Conservation (phyloP, 2,329 filamentous ascomycete species). For the Colletotrichum simmondsii region DNA sequence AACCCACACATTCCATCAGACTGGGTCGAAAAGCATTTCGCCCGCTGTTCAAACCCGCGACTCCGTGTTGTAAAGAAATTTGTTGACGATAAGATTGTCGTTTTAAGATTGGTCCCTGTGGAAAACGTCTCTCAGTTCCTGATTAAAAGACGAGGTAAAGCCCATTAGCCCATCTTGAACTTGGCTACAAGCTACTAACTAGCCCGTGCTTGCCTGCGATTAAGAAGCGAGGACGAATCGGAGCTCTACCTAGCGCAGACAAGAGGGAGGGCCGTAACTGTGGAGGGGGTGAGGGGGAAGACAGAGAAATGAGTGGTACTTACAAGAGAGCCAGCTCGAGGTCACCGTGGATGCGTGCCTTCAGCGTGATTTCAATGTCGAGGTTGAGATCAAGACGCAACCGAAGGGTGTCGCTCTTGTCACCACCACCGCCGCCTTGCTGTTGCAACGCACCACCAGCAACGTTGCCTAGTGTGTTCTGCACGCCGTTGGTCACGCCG, state of each 20-base stretch:
- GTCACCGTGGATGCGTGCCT: conserved; percentile 88
- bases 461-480: conserved; percentile 53
- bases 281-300: conserved; percentile 17
- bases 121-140: conserved; percentile 37
- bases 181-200: conserved; percentile 30
- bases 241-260: neutral
- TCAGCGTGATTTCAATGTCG: conserved; percentile 86
- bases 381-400: conserved; percentile 83
- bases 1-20: conserved; percentile 24
- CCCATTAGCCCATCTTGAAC: conserved; percentile 37
- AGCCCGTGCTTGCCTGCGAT: conserved; percentile 36
- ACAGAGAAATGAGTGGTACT: conserved; percentile 42
- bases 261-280: neutral
- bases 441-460: conserved; percentile 48
- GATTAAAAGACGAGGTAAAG: conserved; percentile 35
- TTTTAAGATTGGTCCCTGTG: conserved; percentile 35
- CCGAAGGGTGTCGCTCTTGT: conserved; percentile 74
- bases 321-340: conserved; percentile 77
- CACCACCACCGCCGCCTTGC: conserved; percentile 46
- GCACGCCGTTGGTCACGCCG: conserved; percentile 50
- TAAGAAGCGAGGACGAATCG: conserved; percentile 35
- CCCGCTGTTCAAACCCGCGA: conserved; percentile 18
- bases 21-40: conserved; percentile 11
- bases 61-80: conserved; percentile 17
- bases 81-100: neutral